Evolutionary conservation across 2,329 filamentous ascomycete species (phyloP), one percentile per base, ranked within the genome.

Genomic region (Verticillium nubilum): DNA sequence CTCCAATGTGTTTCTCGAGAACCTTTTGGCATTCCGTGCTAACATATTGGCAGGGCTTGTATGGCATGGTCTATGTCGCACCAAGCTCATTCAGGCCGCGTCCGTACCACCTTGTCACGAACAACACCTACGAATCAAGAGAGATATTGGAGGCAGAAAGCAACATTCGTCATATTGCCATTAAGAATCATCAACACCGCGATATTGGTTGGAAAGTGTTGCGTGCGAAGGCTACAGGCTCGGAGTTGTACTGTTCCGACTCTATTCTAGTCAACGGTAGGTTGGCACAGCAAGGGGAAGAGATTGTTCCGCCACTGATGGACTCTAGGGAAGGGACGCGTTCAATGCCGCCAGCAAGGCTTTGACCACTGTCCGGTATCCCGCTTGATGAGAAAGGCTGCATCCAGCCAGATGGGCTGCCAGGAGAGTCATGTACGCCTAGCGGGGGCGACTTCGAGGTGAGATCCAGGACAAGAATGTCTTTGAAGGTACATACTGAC

Each of bases 261-360:
- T 67, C 66, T 1, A 54, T 68, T 2, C 55, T 67, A 5, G 65
- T 67, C 23, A 68, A 67, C n/a, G 64, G 65, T 64, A 15, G 26
- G 63, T 25, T 28, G 29, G 15, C 9, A 35, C 23, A 17, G 28
- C 10, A 15, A 17, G 6, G 5, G 19, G 17, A n/a, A 9, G 9
- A 3, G 10, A 9, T 28, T 15, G 29, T 37, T 2, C 6, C 2
- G 35, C 5, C 54, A n/a, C 29, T 27, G 26, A 17, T 25, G n/a
- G 15, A 10, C 27, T 15, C 3, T 19, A 64, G 66, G 65, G 13
- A 67, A 67, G 57, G 66, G 65, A 6, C 63, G 66, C 10, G 63
- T 66, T 6, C 64, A 65, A 15, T 67, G 66, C 12, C 64, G 60
- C 9, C 60, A 61, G 13, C 52, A 58, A 3, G 60, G 58, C 1